Evolutionary conservation across 306 rosid genomes (phyloP).

Genomic region (Medicago ruthenica): DNA sequence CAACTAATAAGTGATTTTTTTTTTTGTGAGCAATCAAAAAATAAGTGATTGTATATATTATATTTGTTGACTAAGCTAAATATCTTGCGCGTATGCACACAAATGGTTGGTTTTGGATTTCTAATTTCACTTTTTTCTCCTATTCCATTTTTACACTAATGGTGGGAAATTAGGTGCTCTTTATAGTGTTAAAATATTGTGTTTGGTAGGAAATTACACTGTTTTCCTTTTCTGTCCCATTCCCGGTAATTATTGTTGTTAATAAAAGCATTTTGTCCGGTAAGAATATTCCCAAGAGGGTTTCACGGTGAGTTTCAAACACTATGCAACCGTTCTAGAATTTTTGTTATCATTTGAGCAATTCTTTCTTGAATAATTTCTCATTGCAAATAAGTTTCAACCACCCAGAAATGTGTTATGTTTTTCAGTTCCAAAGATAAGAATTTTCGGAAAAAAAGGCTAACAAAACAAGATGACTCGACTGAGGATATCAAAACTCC

Average conservation of each 20-base stretch:
- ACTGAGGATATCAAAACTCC: too few species aligned
- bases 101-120: constrained; percentile 2
- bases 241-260: not conserved
- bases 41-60: not conserved
- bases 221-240: not conserved
- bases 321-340: too few species aligned
- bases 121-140: not conserved
- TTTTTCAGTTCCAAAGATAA: too few species aligned
- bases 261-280: not conserved
- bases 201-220: constrained; percentile 15
- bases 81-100: not conserved
- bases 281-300: too few species aligned
- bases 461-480: too few species aligned
- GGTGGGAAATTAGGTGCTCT: constrained; percentile 24
- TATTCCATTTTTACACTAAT: constrained; percentile 16
- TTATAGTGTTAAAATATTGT: not conserved
- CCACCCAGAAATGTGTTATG: too few species aligned
- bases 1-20: not conserved
- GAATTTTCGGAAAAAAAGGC: too few species aligned
- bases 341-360: too few species aligned
- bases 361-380: too few species aligned
- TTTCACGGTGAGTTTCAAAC: too few species aligned
- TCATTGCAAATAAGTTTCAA: too few species aligned
- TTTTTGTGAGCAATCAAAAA: too few species aligned
- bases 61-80: constrained; percentile 10